Evolutionary conservation across 2,329 filamentous ascomycete genomes (phyloP), one percentile per base, ranked within the genome.

Genomic region (Lachnellula suecica): DNA sequence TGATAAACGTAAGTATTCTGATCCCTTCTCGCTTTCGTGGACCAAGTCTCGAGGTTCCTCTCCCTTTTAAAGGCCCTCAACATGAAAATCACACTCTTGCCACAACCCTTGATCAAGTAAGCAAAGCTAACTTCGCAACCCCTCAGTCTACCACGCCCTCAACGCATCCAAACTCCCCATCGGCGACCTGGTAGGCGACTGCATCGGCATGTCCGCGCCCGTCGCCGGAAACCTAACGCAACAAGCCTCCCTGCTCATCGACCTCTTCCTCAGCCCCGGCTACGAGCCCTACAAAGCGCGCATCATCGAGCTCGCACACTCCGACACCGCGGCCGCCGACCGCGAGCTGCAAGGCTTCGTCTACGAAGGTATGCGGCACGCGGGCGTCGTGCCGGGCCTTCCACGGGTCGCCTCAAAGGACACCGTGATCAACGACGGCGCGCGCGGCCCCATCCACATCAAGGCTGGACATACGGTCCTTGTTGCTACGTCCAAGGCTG

Each of bases 311-410:
- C 71, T 80, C 17, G 71, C 77, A 1, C 70, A 78, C 53, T 70
- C 69, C 57, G 70, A 76, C 40, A 68, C 73, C 4, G 64, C 66
- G 4, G 65, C 66, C 1, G 71, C 76, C 2, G 70, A 74, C 47
- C 61, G 66, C 27, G 77, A 80, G 59, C 70, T 80, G 1, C 74
- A 77, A 57, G 76, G 77, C 11, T 81, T 77, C 63, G 76, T 80
- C 2, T 78, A 72, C 56, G 78, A 81, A 62, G 78, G 77, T 38
- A 79, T 80, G 74, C 73, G 78, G 10, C 77, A 79, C 59, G 74
- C 74, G 5, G 75, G 76, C 17, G 73, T 77, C 2, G 72, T 79
- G 2, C 76, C 77, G 0, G 77, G 77, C n/a, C 65, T 80, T 1
- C 74, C 76, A n/a, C 76, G 77, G 48, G 69, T 78, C 10, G 76